Percentiles rank a stretch among this genome's conserved stretches.
Evolutionary conservation across 2,329 filamentous ascomycete species (phyloP).

Genomic region (Ophiocordyceps australis): DNA sequence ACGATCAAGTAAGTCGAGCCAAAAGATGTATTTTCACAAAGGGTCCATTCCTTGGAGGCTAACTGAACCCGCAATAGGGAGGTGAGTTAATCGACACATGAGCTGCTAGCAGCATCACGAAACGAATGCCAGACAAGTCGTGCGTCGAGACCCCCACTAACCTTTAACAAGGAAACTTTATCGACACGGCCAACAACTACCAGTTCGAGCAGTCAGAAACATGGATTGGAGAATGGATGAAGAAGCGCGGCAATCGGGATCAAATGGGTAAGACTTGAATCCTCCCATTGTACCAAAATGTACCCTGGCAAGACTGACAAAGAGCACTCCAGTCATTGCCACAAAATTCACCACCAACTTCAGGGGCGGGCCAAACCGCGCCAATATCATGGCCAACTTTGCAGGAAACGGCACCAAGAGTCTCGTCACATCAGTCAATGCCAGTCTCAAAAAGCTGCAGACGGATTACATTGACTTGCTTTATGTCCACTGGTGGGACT

Average conservation of each 20-base stretch:
- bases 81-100: too few species aligned
- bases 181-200: constrained; percentile 56
- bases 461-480: constrained; percentile 53
- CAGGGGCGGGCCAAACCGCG: constrained; percentile 18
- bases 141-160: too few species aligned
- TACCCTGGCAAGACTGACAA: not conserved
- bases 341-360: constrained; percentile 51
- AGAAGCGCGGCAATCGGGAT: constrained; percentile 42
- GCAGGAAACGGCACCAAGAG: constrained; percentile 45
- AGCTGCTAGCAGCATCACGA: too few species aligned
- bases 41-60: too few species aligned
- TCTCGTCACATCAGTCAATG: constrained; percentile 33
- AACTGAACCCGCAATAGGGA: too few species aligned
- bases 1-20: constrained; percentile 23
- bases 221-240: constrained; percentile 58
- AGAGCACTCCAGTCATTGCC: constrained; percentile 33
- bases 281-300: too few species aligned
- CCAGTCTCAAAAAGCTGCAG: constrained; percentile 40
- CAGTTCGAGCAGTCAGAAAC: constrained; percentile 42
- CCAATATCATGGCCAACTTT: constrained; percentile 29
- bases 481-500: constrained; percentile 52
- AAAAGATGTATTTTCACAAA: too few species aligned
- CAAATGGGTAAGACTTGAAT: constrained; percentile 42
- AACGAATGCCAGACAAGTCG: too few species aligned
- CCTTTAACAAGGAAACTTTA: constrained; percentile 58